Conservation (phyloP, 2,329 filamentous ascomycete species). For the Didymella keratinophila region DNA sequence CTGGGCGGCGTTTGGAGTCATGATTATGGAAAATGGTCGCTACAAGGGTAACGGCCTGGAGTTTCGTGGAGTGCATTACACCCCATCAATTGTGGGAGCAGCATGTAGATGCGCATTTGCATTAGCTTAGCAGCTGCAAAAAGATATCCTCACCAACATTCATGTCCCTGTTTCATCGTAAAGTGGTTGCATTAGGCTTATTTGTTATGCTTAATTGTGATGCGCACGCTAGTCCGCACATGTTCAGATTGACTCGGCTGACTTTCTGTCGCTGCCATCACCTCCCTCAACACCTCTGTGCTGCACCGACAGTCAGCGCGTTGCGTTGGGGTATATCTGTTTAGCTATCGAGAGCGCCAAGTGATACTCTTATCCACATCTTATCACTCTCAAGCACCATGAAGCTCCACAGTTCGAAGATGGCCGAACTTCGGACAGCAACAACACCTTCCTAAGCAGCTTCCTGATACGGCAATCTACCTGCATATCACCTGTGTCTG, state of each 20-base stretch:
- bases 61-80: slow-evolving; percentile 8
- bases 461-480: slow-evolving; percentile 31
- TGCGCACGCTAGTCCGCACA: slow-evolving; percentile 19
- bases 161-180: neutral
- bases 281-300: neutral
- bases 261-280: slow-evolving; percentile 19
- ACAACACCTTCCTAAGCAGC: slow-evolving; percentile 19
- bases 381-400: slow-evolving; percentile 5
- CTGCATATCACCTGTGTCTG: slow-evolving; percentile 26
- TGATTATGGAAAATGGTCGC: slow-evolving; percentile 10
- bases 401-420: slow-evolving; percentile 1
- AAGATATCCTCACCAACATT: neutral
- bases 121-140: slow-evolving; percentile 3
- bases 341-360: neutral
- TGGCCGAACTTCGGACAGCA: slow-evolving; percentile 12
- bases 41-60: slow-evolving; percentile 18
- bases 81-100: slow-evolving; percentile 2
- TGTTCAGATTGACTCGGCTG: neutral
- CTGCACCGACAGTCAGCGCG: neutral
- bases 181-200: slow-evolving; percentile 23
- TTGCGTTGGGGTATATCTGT: neutral
- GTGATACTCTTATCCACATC: neutral
- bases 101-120: neutral
- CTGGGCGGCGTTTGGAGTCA: slow-evolving; percentile 35
- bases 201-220: slow-evolving; percentile 25